Base-by-base conservation (phyloP, 495 filamentous ascomycete genomes). In the Daldinia concentrica region DNA sequence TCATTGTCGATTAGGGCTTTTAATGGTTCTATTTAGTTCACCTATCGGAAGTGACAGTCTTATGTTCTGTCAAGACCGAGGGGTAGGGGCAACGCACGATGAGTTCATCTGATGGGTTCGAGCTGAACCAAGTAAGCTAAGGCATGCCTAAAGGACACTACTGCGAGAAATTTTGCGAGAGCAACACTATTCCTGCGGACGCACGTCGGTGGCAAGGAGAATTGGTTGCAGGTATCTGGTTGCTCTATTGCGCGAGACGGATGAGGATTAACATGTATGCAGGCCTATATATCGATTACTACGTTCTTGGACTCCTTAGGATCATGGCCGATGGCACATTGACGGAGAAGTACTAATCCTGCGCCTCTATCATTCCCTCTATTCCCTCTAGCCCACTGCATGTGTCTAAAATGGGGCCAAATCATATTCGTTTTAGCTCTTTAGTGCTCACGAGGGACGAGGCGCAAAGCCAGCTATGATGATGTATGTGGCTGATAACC, bases 231-330 rank as follows among this genome's bases (percentile, higher is more conserved):
- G 57, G 26, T 22, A 17, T 50, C 57, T 68, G 51, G 58, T 55
- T 34, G 30, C n/a, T 29, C 11, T 29, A 32, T 34, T 73, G 65
- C 65, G 68, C 65, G 62, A 62, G 62, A 63, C 52, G 63, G 66
- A 66, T 73, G 65, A 73, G 71, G 65, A 73, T 65, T 58, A 62
- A 41, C 70, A n/a, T n/a, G n/a, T 48, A 48, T 73, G 64, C 70
- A 73, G 61, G 48, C 51, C 65, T 26, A 57, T 41, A 58, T 62
- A 62, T 62, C 60, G 69, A 63, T 73, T 69, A 66, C 71, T 63
- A 73, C 65, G 65, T 64, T 69, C 55, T 66, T 34, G 61, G 51
- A 58, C 62, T 62, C 65, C 66, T 73, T 26, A 26, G n/a, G n/a
- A n/a, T n/a, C n/a, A n/a, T n/a, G n/a, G n/a, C n/a, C n/a, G n/a